Evolutionary conservation across 306 rosid species (phyloP).

Genomic region (Cucumis hystrix): DNA sequence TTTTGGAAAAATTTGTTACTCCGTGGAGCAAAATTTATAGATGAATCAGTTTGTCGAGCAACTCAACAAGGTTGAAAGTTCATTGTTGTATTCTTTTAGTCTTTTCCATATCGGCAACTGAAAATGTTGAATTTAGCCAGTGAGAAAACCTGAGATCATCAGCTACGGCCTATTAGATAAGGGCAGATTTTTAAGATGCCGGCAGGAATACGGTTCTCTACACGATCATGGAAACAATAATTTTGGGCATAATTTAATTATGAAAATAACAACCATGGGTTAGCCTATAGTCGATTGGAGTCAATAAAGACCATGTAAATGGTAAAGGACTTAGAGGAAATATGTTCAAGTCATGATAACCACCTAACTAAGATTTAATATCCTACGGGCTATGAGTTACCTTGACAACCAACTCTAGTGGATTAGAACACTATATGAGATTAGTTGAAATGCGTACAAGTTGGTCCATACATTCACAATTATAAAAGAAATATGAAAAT

Average conservation of each 20-base stretch:
- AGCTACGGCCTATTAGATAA: not conserved
- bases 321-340: not conserved
- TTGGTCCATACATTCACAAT: not conserved
- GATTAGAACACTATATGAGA: not conserved
- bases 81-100: not conserved
- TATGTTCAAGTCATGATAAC: not conserved
- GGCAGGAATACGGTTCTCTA: not conserved
- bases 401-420: not conserved
- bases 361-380: not conserved
- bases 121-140: not conserved
- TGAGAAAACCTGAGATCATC: not conserved
- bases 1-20: not conserved
- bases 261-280: not conserved
- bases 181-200: not conserved
- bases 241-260: not conserved
- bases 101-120: not conserved
- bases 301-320: not conserved
- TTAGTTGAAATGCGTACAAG: not conserved
- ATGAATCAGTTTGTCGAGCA: not conserved
- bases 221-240: not conserved
- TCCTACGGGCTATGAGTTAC: not conserved
- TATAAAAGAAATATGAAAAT: not conserved
- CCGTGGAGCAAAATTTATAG: not conserved
- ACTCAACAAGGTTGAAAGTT: not conserved
- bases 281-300: not conserved